phyloP scores from a whole-genome alignment of 2,329 filamentous ascomycete species.

The Epicoccum nigrum region DNA sequence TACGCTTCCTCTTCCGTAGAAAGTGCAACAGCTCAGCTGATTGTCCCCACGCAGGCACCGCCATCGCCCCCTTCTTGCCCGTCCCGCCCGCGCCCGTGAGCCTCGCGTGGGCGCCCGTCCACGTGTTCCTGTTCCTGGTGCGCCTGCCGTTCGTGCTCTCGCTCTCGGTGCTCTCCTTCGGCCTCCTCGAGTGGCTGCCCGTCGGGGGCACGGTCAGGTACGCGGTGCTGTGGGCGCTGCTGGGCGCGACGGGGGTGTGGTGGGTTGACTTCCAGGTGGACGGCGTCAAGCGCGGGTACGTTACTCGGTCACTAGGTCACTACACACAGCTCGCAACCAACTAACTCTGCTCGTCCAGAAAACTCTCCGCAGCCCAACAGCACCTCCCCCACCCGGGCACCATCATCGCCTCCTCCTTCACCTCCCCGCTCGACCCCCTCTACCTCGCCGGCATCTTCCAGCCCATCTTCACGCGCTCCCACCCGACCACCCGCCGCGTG shows the following conservation, averaged over 20 bases:
- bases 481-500: slow-evolving; percentile 75
- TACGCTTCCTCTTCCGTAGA: neutral
- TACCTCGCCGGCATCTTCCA: slow-evolving; percentile 97
- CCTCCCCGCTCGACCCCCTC: slow-evolving; percentile 88
- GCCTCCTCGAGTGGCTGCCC: slow-evolving; percentile 82
- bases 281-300: slow-evolving; percentile 86
- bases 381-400: slow-evolving; percentile 79
- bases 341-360: no score
- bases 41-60: slow-evolving; percentile 69
- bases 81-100: slow-evolving; percentile 69
- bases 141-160: slow-evolving; percentile 79
- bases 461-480: slow-evolving; percentile 88
- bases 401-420: slow-evolving; percentile 89
- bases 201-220: slow-evolving; percentile 74
- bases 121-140: slow-evolving; percentile 76
- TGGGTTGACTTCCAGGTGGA: slow-evolving; percentile 99
- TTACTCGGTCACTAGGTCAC: no score
- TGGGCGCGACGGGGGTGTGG: slow-evolving; percentile 92
- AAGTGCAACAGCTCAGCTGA: slow-evolving; percentile 26
- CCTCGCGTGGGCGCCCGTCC: slow-evolving; percentile 66
- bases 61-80: slow-evolving; percentile 94
- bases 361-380: slow-evolving; percentile 43
- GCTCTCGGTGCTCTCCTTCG: slow-evolving; percentile 73
- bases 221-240: slow-evolving; percentile 82
- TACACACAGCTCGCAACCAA: no score